Percentiles rank a stretch among this genome's conserved stretches.
phyloP scores from a whole-genome alignment of 495 filamentous ascomycete species.

The Sabuloglossum arenarium region DNA sequence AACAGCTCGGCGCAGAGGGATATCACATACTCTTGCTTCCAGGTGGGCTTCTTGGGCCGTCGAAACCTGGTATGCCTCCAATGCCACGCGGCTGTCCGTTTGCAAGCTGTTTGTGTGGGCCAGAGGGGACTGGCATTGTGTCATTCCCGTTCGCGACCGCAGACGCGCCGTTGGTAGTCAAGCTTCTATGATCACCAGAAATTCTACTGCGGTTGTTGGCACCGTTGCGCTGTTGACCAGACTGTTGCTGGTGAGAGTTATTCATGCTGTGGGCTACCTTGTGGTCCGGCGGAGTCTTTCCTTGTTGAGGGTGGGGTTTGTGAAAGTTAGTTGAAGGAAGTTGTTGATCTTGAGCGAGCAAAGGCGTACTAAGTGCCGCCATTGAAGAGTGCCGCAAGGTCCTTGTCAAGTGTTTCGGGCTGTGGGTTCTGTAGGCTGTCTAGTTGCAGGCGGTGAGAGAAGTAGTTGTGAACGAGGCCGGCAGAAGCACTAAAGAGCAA shows the following conservation, averaged over 20 bases:
- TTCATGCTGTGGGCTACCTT: background rate
- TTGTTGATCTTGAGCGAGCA: background rate
- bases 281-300: background rate
- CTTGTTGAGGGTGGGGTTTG: background rate
- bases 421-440: background rate
- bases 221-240: background rate
- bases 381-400: background rate
- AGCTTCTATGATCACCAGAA: background rate
- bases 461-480: background rate
- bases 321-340: background rate
- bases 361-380: background rate
- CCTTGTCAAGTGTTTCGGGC: background rate
- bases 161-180: background rate
- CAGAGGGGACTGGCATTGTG: background rate
- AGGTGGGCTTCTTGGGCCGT: constrained; percentile 60
- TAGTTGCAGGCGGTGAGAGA: background rate
- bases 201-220: background rate
- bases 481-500: background rate
- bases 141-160: background rate
- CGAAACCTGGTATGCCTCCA: constrained; percentile 26
- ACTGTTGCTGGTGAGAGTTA: background rate
- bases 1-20: background rate
- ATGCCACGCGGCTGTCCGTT: constrained; percentile 17
- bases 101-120: constrained; percentile 6
- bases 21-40: constrained; percentile 48